Evolutionary conservation across 305 asterid genomes (phyloP).

Genomic region (Fraxinus albicans): DNA sequence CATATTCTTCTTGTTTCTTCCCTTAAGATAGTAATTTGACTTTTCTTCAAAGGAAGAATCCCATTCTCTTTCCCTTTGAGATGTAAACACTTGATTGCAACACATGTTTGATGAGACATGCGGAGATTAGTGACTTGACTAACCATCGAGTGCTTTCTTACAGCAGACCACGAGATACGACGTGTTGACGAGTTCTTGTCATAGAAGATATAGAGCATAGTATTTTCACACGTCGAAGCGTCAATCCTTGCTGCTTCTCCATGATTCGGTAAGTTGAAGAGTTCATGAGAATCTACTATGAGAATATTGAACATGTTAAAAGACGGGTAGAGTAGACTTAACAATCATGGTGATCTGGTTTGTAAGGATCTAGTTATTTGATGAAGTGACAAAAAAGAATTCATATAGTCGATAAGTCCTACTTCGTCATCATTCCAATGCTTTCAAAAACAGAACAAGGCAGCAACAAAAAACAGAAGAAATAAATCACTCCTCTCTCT

Average conservation of each 20-base stretch:
- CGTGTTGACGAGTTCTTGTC: not conserved
- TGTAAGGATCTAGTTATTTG: not conserved
- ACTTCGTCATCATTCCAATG: not conserved
- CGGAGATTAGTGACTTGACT: not conserved
- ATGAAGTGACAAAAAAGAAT: not conserved
- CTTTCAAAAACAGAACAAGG: not conserved
- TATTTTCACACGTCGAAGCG: not conserved
- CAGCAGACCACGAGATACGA: not conserved
- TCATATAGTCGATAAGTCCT: not conserved
- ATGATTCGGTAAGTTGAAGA: not conserved
- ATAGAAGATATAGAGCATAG: not conserved
- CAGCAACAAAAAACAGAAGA: not conserved
- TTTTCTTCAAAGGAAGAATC: constrained; percentile 38
- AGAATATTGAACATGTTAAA: not conserved
- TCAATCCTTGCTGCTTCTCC: too few relatives aligned
- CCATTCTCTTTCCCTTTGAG: constrained; percentile 44
- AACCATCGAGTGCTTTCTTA: not conserved
- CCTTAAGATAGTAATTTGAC: constrained; percentile 28
- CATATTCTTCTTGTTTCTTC: constrained; percentile 55
- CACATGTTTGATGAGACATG: not conserved
- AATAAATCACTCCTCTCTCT: not conserved
- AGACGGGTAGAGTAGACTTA: not conserved
- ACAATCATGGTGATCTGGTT: not conserved
- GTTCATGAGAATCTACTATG: not conserved
- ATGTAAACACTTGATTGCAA: not conserved